These are phyloP conservation scores for Sphagnum fallax DNA, from an alignment of 228 moss, liverwort and hornwort species.

Conservation along the genomic window DNA sequence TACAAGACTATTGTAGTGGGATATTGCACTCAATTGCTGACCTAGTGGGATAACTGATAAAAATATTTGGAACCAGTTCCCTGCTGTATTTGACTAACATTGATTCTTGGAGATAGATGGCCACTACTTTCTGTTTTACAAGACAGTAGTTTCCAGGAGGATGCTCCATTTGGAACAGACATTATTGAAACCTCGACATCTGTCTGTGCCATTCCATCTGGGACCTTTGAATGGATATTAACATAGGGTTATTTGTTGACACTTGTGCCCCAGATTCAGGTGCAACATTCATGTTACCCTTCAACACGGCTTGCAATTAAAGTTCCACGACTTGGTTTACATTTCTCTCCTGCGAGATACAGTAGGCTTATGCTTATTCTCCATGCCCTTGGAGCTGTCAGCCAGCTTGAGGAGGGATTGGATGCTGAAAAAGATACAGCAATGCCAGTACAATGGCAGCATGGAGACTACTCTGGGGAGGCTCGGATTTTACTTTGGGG, in stretches of 20 bases:
- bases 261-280: constrained; percentile 50
- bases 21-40: no score
- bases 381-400: constrained; percentile 54
- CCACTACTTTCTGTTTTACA: no score
- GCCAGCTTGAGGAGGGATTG: constrained; percentile 21
- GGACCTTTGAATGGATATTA: no score
- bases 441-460: constrained; percentile 55
- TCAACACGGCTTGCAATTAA: constrained; percentile 77
- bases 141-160: no score
- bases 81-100: no score
- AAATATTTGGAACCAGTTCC: not conserved
- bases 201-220: no score
- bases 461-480: constrained; percentile 76
- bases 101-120: no score
- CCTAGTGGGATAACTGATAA: not conserved
- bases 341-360: constrained; percentile 87
- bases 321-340: constrained; percentile 82
- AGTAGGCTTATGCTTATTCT: constrained; percentile 67
- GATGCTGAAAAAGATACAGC: constrained; percentile 26
- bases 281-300: constrained; percentile 80
- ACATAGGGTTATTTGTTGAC: no score
- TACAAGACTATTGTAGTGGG: no score
- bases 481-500: constrained; percentile 85
- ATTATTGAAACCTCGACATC: no score
- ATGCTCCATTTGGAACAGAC: no score